Evolutionary conservation across 139 green algal species (phyloP).

Genomic region (Coelastrella sp.): DNA sequence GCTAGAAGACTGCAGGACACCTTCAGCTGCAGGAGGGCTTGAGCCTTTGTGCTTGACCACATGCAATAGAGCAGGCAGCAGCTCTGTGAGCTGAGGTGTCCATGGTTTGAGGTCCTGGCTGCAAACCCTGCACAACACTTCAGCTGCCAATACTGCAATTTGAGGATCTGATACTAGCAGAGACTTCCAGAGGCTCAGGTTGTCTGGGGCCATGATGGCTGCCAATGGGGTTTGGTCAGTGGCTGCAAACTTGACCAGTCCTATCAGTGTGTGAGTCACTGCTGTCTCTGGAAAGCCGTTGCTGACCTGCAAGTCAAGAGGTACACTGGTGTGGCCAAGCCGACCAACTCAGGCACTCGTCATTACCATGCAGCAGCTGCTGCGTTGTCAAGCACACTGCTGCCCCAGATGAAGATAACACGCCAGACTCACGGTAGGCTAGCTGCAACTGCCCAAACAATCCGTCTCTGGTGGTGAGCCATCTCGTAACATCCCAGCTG

Average conservation of each 20-base stretch:
- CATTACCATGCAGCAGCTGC: no score
- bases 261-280: background rate
- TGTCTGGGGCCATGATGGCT: background rate
- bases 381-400: no score
- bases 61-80: background rate
- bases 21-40: background rate
- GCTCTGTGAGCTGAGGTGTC: background rate
- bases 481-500: background rate
- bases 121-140: slow-evolving; percentile 23
- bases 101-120: background rate
- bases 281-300: background rate
- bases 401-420: no score
- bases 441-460: no score
- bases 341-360: no score
- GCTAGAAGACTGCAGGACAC: background rate
- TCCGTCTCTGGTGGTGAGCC: no score
- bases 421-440: no score
- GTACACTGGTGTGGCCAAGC: background rate
- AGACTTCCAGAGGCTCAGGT: background rate
- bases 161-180: background rate
- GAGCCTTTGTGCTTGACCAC: background rate
- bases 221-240: background rate
- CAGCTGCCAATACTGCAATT: slow-evolving; percentile 30
- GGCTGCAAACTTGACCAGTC: slow-evolving; percentile 4
- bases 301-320: background rate